Evolutionary conservation across 345 rosid species (phyloP).

Genomic region (Heritiera littoralis): DNA sequence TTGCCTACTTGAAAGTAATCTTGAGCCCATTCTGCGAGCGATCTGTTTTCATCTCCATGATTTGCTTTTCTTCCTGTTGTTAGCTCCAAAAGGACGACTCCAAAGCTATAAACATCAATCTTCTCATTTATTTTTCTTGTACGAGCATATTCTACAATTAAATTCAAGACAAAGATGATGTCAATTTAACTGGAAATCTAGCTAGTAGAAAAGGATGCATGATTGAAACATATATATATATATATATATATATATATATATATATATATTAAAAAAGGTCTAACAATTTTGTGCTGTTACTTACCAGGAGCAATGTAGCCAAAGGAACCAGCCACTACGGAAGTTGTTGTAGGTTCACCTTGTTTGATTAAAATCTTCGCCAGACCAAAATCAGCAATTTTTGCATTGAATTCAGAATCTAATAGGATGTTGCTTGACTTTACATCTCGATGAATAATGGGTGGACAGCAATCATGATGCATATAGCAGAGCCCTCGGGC

Average conservation of each 20-base stretch:
- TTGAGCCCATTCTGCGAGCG: conserved; percentile 69
- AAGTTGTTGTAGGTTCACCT: conserved; percentile 50
- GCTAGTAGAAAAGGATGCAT: too few relatives aligned
- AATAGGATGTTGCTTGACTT: conserved; percentile 69
- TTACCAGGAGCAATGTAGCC: conserved; percentile 76
- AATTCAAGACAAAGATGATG: neutral
- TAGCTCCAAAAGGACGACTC: conserved; percentile 65
- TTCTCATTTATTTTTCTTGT: conserved; percentile 56
- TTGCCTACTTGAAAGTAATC: conserved; percentile 27
- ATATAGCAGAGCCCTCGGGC: conserved; percentile 68
- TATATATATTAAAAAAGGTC: neutral
- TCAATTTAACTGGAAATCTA: conserved; percentile 11
- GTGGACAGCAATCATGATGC: conserved; percentile 62
- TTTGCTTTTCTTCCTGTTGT: conserved; percentile 59
- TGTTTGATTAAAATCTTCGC: conserved; percentile 51
- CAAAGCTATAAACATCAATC: conserved; percentile 69
- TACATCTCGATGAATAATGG: conserved; percentile 64
- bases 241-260: too few relatives aligned
- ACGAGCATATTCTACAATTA: conserved; percentile 50
- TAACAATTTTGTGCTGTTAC: neutral
- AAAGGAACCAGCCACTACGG: conserved; percentile 61
- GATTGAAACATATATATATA: neutral
- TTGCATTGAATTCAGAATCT: conserved; percentile 58
- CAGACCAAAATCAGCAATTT: conserved; percentile 72
- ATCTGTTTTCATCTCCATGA: conserved; percentile 47